A percentile compares a stretch with the other conserved stretches of the same genome.
phyloP scores from a whole-genome alignment of 2,329 filamentous ascomycete species.

The Diaporthe nobilis region DNA sequence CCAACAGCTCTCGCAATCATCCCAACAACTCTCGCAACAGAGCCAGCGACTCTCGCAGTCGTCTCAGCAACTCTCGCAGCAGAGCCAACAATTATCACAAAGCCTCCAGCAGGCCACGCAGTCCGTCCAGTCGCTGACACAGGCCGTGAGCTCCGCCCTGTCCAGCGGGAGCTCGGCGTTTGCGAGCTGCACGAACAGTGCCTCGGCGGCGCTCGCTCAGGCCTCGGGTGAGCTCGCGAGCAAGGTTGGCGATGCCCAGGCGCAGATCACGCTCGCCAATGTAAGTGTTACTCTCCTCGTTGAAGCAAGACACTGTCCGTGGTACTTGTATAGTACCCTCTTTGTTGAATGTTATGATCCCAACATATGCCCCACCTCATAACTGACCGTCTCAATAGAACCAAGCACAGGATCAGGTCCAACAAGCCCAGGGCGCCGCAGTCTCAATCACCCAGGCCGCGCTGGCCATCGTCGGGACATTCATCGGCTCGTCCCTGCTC shows the following conservation, averaged over 20 bases:
- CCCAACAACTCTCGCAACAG: constrained; percentile 49
- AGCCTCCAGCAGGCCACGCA: constrained; percentile 47
- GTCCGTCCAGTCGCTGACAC: constrained; percentile 44
- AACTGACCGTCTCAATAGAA: constrained; percentile 42
- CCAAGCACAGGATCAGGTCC: constrained; percentile 50
- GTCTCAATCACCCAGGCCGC: constrained; percentile 59
- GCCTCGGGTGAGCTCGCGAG: constrained; percentile 48
- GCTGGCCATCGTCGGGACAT: constrained; percentile 57
- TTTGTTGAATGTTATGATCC: background rate
- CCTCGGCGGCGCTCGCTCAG: constrained; percentile 47
- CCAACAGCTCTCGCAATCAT: constrained; percentile 50
- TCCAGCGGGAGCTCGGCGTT: constrained; percentile 46
- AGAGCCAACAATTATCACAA: constrained; percentile 20
- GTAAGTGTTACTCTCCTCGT: constrained; percentile 42
- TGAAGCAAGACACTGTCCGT: background rate
- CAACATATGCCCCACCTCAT: background rate
- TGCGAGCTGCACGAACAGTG: constrained; percentile 48
- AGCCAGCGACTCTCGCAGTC: constrained; percentile 51
- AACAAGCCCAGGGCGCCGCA: constrained; percentile 54
- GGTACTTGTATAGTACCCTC: background rate
- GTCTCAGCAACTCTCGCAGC: constrained; percentile 44
- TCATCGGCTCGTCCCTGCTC: constrained; percentile 58
- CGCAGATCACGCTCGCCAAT: constrained; percentile 50
- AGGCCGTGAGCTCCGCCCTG: constrained; percentile 49
- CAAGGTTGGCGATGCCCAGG: constrained; percentile 49